Percentiles rank a stretch among this genome's conserved stretches.
Evolutionary conservation across 495 filamentous ascomycete species (phyloP).

Genomic region (Neurospora cerealis): DNA sequence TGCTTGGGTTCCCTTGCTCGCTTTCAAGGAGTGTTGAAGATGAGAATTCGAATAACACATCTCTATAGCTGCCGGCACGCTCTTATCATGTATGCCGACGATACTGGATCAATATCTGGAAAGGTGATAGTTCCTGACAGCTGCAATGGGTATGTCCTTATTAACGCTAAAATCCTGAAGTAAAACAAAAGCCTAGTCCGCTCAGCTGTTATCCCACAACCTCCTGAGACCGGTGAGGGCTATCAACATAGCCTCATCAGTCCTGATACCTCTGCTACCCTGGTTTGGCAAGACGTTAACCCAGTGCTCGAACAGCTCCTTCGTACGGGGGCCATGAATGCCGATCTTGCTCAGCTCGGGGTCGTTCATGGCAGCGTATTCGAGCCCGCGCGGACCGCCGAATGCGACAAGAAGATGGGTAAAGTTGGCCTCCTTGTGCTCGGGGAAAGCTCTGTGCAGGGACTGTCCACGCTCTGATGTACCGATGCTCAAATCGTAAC

Average conservation of each 20-base stretch:
- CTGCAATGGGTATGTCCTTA: background rate
- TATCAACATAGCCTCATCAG: constrained; percentile 69
- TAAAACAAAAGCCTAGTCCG: background rate
- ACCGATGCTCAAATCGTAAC: constrained; percentile 61
- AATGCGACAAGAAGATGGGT: constrained; percentile 62
- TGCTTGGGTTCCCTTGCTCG: background rate
- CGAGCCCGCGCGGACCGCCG: constrained; percentile 62
- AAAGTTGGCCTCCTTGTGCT: constrained; percentile 38
- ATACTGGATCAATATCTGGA: background rate
- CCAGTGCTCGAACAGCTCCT: constrained; percentile 67
- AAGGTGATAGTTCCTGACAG: background rate
- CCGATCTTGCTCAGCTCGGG: constrained; percentile 44
- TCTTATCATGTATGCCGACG: background rate
- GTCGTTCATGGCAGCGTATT: constrained; percentile 59
- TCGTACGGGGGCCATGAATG: constrained; percentile 42
- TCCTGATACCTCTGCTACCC: constrained; percentile 66
- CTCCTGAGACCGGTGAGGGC: constrained; percentile 50
- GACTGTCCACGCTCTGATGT: constrained; percentile 61
- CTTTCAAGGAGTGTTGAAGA: background rate
- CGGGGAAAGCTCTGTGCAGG: constrained; percentile 36
- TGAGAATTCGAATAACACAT: background rate
- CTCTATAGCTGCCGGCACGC: background rate
- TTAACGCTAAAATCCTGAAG: background rate
- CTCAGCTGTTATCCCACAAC: constrained; percentile 35
- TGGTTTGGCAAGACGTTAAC: constrained; percentile 64